Conservation (phyloP, 1,139 yeast genomes). For the Diutina rugosa region DNA sequence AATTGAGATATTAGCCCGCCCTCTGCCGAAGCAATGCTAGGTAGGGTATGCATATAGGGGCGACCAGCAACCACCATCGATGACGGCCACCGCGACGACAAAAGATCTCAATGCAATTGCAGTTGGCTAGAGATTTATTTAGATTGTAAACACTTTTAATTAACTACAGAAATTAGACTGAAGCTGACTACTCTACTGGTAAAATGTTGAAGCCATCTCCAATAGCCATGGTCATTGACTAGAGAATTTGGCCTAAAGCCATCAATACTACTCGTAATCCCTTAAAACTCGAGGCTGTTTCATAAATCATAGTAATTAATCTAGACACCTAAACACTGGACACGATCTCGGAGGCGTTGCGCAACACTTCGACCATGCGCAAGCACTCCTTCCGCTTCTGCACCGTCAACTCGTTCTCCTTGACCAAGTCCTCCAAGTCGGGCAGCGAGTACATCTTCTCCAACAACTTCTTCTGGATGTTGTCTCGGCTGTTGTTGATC, state of each 20-base stretch:
- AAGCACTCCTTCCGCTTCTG: slow-evolving; percentile 91
- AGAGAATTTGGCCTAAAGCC: no score
- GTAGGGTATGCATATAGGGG: background rate
- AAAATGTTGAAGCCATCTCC: no score
- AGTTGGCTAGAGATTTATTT: no score
- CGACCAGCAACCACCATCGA: background rate
- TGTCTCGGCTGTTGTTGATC: slow-evolving; percentile 72
- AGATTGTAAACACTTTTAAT: no score
- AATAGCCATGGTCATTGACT: no score
- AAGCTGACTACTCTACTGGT: no score
- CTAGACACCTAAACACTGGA: background rate
- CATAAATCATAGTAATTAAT: background rate
- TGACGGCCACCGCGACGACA: no score
- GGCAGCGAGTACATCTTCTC: slow-evolving; percentile 76
- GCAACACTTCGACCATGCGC: slow-evolving; percentile 87
- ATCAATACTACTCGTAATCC: no score
- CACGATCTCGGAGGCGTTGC: slow-evolving; percentile 84
- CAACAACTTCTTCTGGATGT: slow-evolving; percentile 79
- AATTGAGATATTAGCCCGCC: background rate
- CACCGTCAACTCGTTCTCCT: slow-evolving; percentile 85
- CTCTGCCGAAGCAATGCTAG: background rate
- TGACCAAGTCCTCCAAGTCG: slow-evolving; percentile 66
- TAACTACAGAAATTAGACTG: no score
- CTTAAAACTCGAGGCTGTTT: background rate
- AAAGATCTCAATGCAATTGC: background rate